Evolutionary conservation across 1,284 basidiomycete species (phyloP), one percentile per base, ranked within the genome.

Genomic region (Athelia psychrophila): DNA sequence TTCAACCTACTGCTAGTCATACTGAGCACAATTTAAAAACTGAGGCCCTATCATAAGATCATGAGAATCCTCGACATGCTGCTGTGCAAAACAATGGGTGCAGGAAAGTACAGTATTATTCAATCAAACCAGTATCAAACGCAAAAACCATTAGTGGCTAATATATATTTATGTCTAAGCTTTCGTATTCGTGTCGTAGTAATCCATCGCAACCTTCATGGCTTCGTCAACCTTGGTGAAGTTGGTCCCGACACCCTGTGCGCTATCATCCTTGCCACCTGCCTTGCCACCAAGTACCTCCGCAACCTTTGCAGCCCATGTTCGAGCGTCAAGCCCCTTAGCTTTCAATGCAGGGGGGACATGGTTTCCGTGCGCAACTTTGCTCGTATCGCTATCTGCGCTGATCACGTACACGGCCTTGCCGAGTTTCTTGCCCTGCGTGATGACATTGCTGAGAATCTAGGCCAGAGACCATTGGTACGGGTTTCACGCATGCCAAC

Each of bases 381-480:
- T 96, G 55, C 78, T 80, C 30, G 75, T 77, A 54, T 82, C 80
- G 1, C 63, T 51, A 61, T 96, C 91, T 18, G 83, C 76, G 62
- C 87, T 92, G 76, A 99, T 92, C 22, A 97, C 82, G 71, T 98
- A 99, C 20, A 91, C 79, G 3, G 91, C 82, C 71, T 95, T 98
- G 51, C 76, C 78, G 16, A 92, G 76, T 64, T 91, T 87, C 73
- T 87, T 93, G 35, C 84, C 87, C 57, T 91, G 83, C 16, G 80
- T 70, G n/a, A 89, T 80, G 20, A 92, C 80, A 42, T 80, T 80
- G 70, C 92, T 88, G 25, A 95, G 74, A 46, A 88, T 83, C 87
- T 89, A 47, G 45, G 62, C 23, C 19, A 13, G n/a, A 44, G 6
- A 24, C 3, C 18, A 35, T 19, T 38, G 6, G 32, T 6, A 35